Evolutionary conservation across 371 early-diverging fungal genomes (phyloP).

Genomic region (Globomyces sp.): DNA sequence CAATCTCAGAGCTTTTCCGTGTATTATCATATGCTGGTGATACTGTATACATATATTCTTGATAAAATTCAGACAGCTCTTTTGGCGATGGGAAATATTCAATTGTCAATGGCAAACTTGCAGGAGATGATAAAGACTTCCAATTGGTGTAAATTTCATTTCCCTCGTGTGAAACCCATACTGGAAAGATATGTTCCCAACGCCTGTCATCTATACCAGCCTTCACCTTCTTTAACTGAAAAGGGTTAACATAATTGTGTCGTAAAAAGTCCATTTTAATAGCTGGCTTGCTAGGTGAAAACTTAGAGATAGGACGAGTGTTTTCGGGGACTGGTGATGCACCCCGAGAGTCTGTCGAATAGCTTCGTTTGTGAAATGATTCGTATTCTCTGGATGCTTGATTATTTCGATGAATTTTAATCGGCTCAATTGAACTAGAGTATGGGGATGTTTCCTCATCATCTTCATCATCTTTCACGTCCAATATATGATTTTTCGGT

Average conservation of each 20-base stretch:
- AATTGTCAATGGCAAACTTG: conserved; percentile 90
- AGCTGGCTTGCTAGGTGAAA: conserved; percentile 11
- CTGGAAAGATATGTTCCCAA: conserved; percentile 82
- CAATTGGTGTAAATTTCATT: conserved; percentile 49
- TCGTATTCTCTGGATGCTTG: conserved; percentile 2
- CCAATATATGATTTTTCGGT: conserved; percentile 2
- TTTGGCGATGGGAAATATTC: conserved; percentile 80
- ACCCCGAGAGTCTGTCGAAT: conserved; percentile 9
- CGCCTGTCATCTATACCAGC: conserved; percentile 13
- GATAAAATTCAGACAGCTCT: conserved; percentile 67
- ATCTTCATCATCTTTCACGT: conserved; percentile 9
- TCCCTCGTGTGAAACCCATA: conserved; percentile 30
- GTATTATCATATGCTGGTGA: conserved; percentile 66
- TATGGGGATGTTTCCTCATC: background rate
- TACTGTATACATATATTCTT: conserved; percentile 78
- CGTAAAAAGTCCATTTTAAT: conserved; percentile 7
- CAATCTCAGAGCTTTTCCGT: conserved; percentile 41
- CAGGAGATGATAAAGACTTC: conserved; percentile 87
- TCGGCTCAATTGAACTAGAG: conserved; percentile 9
- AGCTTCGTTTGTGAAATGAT: background rate
- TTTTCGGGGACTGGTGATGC: conserved; percentile 2
- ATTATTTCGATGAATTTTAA: background rate
- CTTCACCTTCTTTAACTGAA: background rate
- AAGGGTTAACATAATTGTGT: conserved; percentile 22
- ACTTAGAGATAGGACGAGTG: background rate